A percentile compares a stretch with the other conserved stretches of the same genome.
Evolutionary conservation across 345 rosid species (phyloP).

Genomic region (Populus simonii): DNA sequence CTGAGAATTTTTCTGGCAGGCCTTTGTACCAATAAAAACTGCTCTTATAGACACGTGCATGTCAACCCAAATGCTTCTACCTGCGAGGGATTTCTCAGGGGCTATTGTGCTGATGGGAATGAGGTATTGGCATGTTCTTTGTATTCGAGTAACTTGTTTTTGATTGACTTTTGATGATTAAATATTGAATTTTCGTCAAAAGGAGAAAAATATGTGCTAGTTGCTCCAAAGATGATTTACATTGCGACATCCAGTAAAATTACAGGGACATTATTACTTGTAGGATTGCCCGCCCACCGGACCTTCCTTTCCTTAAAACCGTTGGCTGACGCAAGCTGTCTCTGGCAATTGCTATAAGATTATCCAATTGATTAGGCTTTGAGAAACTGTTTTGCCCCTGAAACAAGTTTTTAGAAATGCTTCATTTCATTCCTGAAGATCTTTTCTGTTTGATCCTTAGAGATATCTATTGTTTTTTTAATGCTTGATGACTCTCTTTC

Average conservation of each 20-base stretch:
- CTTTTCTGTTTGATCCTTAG: not conserved
- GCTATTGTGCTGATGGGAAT: slow-evolving; percentile 85
- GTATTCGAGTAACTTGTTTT: not conserved
- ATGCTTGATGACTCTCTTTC: not conserved
- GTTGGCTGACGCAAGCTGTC: not conserved
- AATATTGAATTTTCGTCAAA: not conserved
- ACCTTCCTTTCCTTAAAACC: not conserved
- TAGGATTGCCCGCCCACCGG: not conserved
- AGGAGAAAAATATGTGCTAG: not conserved
- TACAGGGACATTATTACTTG: not conserved
- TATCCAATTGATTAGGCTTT: not conserved
- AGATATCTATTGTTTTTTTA: not conserved
- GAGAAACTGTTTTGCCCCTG: not conserved
- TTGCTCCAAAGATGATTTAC: not conserved
- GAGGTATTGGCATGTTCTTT: slow-evolving; percentile 56
- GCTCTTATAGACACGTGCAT: slow-evolving; percentile 91
- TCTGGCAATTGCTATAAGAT: not conserved
- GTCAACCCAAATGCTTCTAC: slow-evolving; percentile 78
- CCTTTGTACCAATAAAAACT: slow-evolving; percentile 71
- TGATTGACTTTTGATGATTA: not conserved
- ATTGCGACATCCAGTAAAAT: not conserved
- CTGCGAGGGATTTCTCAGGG: slow-evolving; percentile 84
- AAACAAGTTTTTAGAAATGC: not conserved
- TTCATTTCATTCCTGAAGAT: too few relatives aligned
- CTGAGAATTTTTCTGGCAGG: slow-evolving; percentile 48